phyloP scores from a whole-genome alignment of 805 yeast species.

The Deakozyma indianensis region DNA sequence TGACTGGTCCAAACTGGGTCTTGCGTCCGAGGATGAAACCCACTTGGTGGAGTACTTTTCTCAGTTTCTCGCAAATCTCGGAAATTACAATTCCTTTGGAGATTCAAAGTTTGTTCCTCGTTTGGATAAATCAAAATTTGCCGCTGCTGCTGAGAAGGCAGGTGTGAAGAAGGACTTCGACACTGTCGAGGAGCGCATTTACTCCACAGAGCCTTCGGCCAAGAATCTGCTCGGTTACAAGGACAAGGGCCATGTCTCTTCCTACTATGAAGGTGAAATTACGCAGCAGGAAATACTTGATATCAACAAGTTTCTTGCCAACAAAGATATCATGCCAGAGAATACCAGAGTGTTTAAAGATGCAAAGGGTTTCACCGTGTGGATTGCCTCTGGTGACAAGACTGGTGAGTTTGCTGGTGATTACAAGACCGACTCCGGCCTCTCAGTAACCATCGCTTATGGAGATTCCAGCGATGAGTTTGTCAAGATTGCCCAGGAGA shows the following conservation, averaged over 20 bases:
- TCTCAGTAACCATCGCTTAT: conserved; percentile 38
- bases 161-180: conserved; percentile 19
- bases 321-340: conserved; percentile 54
- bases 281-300: conserved; percentile 50
- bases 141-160: conserved; percentile 31
- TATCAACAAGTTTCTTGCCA: conserved; percentile 52
- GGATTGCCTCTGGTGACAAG: conserved; percentile 54
- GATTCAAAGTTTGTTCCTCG: conserved; percentile 76
- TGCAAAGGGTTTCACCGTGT: conserved; percentile 33
- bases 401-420: conserved; percentile 10
- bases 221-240: conserved; percentile 61
- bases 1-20: conserved; percentile 35
- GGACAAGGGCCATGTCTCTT: conserved; percentile 57
- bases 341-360: conserved; percentile 62
- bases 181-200: conserved; percentile 29
- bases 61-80: conserved; percentile 48
- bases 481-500: conserved; percentile 37
- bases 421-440: conserved; percentile 37
- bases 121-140: conserved; percentile 34
- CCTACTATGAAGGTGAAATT: conserved; percentile 44
- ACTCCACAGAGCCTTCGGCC: conserved; percentile 31
- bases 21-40: conserved; percentile 30
- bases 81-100: conserved; percentile 78
- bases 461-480: conserved; percentile 72
- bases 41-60: conserved; percentile 47